Evolutionary conservation across 2,329 filamentous ascomycete species (phyloP), one percentile per base, ranked within the genome.

Genomic region (Chalaropsis thielavioides): DNA sequence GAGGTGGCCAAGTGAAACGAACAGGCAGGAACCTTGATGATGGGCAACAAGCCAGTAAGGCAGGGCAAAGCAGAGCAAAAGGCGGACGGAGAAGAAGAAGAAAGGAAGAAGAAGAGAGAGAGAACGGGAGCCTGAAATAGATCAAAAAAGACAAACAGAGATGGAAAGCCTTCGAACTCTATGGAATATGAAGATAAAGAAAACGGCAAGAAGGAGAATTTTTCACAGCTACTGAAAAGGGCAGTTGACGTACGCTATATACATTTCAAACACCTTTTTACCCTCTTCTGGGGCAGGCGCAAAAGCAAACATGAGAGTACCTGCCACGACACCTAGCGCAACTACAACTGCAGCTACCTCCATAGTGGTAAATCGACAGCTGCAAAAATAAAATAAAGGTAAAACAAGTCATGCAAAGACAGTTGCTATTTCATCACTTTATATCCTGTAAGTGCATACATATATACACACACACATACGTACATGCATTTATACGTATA

Each of bases 1-100:
- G 38, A 51, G 24, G 46, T 46, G 40, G 40, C 51, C 61, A 63
- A 44, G 61, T 49, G 61, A 51, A 51, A 49, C 41, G 43, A 58
- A 38, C 51, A 58, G 51, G 51, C 51, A n/a, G 17, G 15, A 58
- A 58, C 51, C 51, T 27, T 58, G 51, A 19, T 17, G 27, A 58
- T n/a, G 5, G 27, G 51, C 11, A 58, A 6, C 51, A 35, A 56
- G 51, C 51, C 51, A 56, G 51, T 19, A 58, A 19, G 27, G 49
- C 49, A 54, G 6, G 10, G 17, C 17, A 51, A 24, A 31, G 17
- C 24, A 27, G 22, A 35, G 49, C 22, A 54, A 10, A 31, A 38
- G n/a, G 31, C 6, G 11, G 31, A 58, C 19, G 51, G n/a, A 17
- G 27, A 58, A 38, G 51, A 58, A 31, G 17, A 35, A 46, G 6